Evolutionary conservation across 2,329 filamentous ascomycete species (phyloP).

Genomic region (Ceratocystis alfenasii): DNA sequence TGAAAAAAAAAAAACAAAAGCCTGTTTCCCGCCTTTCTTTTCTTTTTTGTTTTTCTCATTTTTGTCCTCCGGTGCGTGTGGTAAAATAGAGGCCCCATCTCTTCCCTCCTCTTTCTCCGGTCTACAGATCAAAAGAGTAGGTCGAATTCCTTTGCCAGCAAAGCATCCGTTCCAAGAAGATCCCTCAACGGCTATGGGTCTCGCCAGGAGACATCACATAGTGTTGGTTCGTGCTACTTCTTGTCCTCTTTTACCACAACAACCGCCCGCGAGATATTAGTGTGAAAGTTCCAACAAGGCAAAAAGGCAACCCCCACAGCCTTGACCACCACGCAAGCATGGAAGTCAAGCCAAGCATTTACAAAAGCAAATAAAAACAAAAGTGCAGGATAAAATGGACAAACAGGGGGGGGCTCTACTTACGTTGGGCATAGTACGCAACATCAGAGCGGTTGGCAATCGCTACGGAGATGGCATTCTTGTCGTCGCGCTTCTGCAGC

Average conservation of each 20-base stretch:
- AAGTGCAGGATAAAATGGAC: neutral
- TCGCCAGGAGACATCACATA: neutral
- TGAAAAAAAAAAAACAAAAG: constrained; percentile 9
- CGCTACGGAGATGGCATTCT: constrained; percentile 32
- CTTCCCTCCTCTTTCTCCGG: constrained; percentile 3
- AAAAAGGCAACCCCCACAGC: constrained; percentile 5
- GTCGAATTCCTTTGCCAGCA: neutral
- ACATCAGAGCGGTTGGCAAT: constrained; percentile 42
- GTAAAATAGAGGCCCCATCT: neutral
- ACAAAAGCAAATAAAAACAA: constrained; percentile 9
- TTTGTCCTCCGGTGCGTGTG: neutral
- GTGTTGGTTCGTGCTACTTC: neutral
- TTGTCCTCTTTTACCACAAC: constrained; percentile 12
- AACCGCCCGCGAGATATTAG: constrained; percentile 17
- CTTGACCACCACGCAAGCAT: neutral
- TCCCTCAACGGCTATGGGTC: neutral
- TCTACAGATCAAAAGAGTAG: constrained; percentile 8
- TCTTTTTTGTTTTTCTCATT: neutral
- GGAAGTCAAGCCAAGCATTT: neutral
- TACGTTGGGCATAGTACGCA: constrained; percentile 42
- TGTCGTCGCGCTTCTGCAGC: constrained; percentile 15
- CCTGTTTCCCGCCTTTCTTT: constrained; percentile 6
- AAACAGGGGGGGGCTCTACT: constrained; percentile 20
- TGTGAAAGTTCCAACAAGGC: constrained; percentile 17
- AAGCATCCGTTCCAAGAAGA: constrained; percentile 1